Conservation (phyloP, 2,329 filamentous ascomycete species). For the Laburnicola sp. region DNA sequence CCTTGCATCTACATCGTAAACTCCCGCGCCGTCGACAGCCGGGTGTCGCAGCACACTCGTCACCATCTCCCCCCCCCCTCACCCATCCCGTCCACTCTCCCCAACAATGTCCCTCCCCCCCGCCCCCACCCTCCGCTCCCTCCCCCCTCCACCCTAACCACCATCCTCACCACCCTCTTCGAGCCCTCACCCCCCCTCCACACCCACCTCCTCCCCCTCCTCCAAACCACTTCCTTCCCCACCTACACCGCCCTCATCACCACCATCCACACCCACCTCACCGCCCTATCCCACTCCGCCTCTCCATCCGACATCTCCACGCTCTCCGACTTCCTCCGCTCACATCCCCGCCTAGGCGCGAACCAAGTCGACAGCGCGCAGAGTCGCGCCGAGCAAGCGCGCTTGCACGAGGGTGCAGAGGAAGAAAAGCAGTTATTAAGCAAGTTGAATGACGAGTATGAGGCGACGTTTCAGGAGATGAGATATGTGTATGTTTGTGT, state of each 20-base stretch:
- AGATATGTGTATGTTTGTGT: conserved; percentile 66
- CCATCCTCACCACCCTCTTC: conserved; percentile 77
- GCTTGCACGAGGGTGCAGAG: conserved; percentile 58
- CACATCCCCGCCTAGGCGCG: conserved; percentile 82
- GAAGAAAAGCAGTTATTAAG: conserved; percentile 62
- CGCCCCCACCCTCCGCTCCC: conserved; percentile 60
- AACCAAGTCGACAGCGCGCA: conserved; percentile 80
- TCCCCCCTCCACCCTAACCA: conserved; percentile 57
- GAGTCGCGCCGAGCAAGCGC: conserved; percentile 79
- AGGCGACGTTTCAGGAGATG: conserved; percentile 76
- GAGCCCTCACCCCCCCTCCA: conserved; percentile 79
- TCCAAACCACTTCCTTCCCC: conserved; percentile 62
- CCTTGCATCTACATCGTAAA: conserved; percentile 15
- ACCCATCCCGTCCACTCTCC: conserved; percentile 62
- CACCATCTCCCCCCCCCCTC: conserved; percentile 73
- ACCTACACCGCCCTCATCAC: conserved; percentile 73
- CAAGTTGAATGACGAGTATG: conserved; percentile 75
- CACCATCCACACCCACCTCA: conserved; percentile 65
- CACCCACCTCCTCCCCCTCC: conserved; percentile 67
- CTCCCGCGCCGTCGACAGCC: conserved; percentile 57
- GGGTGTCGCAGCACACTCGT: conserved; percentile 83
- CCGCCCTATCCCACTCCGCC: conserved; percentile 36
- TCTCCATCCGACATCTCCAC: conserved; percentile 56
- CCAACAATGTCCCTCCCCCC: conserved; percentile 58
- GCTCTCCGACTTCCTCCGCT: conserved; percentile 73